These are phyloP conservation scores for Trypanosoma scelopori DNA, from an alignment of 208 protist species.

Conservation along the genomic window DNA sequence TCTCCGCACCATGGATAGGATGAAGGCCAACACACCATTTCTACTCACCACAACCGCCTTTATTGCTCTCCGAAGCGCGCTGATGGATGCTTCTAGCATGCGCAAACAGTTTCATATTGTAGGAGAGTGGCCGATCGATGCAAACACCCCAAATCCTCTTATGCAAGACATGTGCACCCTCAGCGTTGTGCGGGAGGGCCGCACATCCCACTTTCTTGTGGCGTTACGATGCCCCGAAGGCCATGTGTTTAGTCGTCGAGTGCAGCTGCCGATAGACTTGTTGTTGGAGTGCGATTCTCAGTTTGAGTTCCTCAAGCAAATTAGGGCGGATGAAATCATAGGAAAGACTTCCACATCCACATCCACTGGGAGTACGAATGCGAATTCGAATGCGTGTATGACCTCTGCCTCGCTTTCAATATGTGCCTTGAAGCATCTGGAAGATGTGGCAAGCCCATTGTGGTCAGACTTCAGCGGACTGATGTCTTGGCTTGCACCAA, in stretches of 20 bases:
- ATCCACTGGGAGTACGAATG: neutral
- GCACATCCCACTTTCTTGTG: conserved; percentile 39
- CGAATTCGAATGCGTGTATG: neutral
- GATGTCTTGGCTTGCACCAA: conserved; percentile 34
- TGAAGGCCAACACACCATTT: conserved; percentile 18
- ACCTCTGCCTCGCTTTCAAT: neutral
- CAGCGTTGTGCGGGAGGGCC: conserved; percentile 27
- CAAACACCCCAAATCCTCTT: conserved; percentile 25
- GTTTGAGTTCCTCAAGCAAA: conserved; percentile 22
- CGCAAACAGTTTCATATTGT: conserved; percentile 25
- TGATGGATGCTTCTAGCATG: conserved; percentile 27
- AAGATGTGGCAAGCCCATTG: conserved; percentile 28
- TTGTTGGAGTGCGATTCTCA: conserved; percentile 25
- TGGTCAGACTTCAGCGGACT: conserved; percentile 42
- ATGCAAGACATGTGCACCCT: conserved; percentile 25
- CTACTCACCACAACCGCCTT: conserved; percentile 27
- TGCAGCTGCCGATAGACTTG: conserved; percentile 22
- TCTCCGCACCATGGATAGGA: conserved; percentile 18
- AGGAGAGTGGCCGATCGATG: conserved; percentile 26
- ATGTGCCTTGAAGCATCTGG: conserved; percentile 23
- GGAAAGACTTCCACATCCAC: neutral
- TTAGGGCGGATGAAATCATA: conserved; percentile 26
- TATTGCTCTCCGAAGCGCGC: conserved; percentile 6
- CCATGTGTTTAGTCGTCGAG: conserved; percentile 36
- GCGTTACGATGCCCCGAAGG: conserved; percentile 57